phyloP scores from a whole-genome alignment of 2,329 filamentous ascomycete species.

The Bipolaris cookei region DNA sequence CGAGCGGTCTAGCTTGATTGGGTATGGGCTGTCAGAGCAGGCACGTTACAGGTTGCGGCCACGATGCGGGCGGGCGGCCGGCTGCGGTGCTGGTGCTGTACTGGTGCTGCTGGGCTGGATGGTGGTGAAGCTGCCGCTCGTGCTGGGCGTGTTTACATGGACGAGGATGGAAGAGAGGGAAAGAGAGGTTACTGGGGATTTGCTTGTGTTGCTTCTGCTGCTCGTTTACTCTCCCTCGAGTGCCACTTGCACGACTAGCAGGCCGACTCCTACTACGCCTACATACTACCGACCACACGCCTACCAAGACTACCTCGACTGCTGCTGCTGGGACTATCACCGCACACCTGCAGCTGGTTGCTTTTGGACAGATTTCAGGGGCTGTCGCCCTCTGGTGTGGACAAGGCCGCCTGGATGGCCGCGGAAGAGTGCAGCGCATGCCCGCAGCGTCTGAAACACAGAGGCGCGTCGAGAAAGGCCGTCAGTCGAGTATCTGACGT shows the following conservation, averaged over 20 bases:
- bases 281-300: neutral
- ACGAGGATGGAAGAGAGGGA: too few relatives aligned
- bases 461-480: conserved; percentile 36
- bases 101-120: neutral
- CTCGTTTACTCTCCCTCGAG: too few relatives aligned
- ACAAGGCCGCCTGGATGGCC: conserved; percentile 30
- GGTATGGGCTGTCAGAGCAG: conserved; percentile 16
- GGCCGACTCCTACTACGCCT: neutral
- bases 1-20: conserved; percentile 15
- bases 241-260: neutral
- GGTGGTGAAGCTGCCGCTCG: neutral
- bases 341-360: conserved; percentile 15
- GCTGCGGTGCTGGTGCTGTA: neutral
- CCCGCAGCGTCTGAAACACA: conserved; percentile 37
- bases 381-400: conserved; percentile 6
- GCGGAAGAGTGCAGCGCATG: conserved; percentile 19
- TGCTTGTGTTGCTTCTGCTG: neutral
- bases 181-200: neutral
- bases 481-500: conserved; percentile 39
- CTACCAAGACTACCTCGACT: neutral
- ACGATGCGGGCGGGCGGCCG: conserved; percentile 7
- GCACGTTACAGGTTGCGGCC: conserved; percentile 29
- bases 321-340: neutral
- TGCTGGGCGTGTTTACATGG: neutral
- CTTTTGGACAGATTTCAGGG: conserved; percentile 27